Conservation (phyloP, 495 filamentous ascomycete genomes). For the Aspergillus coremiiformis region DNA sequence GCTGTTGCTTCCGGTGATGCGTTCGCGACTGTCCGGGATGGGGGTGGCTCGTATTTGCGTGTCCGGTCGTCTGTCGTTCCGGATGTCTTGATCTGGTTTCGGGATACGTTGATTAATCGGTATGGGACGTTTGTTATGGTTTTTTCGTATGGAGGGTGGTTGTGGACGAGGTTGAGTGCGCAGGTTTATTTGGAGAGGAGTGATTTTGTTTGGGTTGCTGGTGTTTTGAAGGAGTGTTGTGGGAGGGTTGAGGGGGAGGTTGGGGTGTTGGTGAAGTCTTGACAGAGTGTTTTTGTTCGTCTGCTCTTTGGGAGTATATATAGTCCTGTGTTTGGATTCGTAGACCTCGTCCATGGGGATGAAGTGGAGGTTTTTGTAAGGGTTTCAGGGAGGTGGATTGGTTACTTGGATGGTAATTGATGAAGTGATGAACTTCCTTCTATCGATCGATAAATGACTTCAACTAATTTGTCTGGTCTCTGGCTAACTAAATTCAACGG, state of each 20-base stretch:
- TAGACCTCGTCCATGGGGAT: no score
- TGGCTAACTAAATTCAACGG: neutral
- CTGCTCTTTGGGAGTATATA: no score
- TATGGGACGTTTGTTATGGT: slow-evolving; percentile 60
- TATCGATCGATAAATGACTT: no score
- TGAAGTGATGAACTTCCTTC: no score
- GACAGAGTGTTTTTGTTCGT: no score
- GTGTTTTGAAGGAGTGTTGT: slow-evolving; percentile 54
- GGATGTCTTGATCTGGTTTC: slow-evolving; percentile 32
- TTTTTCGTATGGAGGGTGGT: slow-evolving; percentile 47
- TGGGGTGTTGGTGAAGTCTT: neutral
- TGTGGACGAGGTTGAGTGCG: slow-evolving; percentile 68
- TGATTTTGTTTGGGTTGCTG: slow-evolving; percentile 69
- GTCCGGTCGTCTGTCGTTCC: slow-evolving; percentile 28
- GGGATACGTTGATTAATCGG: slow-evolving; percentile 6
- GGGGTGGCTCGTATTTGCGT: slow-evolving; percentile 23
- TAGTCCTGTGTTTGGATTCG: neutral
- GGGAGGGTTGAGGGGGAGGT: slow-evolving; percentile 51
- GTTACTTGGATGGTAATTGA: no score
- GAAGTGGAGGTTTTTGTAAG: slow-evolving; percentile 13
- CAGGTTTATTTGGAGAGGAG: slow-evolving; percentile 71
- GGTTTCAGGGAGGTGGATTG: slow-evolving; percentile 8
- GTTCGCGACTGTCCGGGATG: neutral
- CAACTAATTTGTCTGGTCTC: no score
- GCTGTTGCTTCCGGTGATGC: neutral